Base-by-base conservation (phyloP, 768 basidiomycete genomes). In the Boletus fagicola region DNA sequence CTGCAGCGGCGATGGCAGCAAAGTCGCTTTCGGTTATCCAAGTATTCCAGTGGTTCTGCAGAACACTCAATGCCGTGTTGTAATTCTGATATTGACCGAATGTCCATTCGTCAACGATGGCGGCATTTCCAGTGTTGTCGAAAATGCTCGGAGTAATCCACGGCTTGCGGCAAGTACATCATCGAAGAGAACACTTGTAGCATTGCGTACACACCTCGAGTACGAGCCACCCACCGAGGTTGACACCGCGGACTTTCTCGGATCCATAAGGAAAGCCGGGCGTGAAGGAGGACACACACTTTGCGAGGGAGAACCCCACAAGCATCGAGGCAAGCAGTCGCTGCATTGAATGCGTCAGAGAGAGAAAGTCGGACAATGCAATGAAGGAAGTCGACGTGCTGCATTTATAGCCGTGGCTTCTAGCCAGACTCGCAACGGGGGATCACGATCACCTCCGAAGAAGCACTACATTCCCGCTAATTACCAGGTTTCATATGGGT, bases 11-110 rank as follows among this genome's bases (percentile, higher is more conserved):
- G 57, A 93, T 92, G 46, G 77, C 81, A 33, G 73, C 72, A 67
- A 95, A 90, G 72, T 98, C 94, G 20, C 77, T 67, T 66, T 94
- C 87, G 1, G 87, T 90, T 62, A 98, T 92, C 83, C 84, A 94
- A 0, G 85, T 86, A 60, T 89, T 72, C 90, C 91, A 93, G 68
- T 92, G 92, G 47, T 79, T 75, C 58, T 79, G 74, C 22, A 92
- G 77, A 18, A 69, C 73, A n/a, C 65, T 62, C n/a, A 64, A 65
- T 2, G 89, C 90, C 0, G 75, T 80, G 33, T 70, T 60, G 15
- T 68, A 62, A 67, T 80, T 69, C 64, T 89, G 87, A 57, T 77
- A 82, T 65, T 84, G 79, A 50, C 86, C 80, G 62, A 90, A 91
- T 1, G 90, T 92, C 75, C 80, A 92, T 63, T 92, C 90, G 70